Evolutionary conservation across 192 early-diverging fungal genomes (phyloP).

Genomic region (Coemansia sp.): DNA sequence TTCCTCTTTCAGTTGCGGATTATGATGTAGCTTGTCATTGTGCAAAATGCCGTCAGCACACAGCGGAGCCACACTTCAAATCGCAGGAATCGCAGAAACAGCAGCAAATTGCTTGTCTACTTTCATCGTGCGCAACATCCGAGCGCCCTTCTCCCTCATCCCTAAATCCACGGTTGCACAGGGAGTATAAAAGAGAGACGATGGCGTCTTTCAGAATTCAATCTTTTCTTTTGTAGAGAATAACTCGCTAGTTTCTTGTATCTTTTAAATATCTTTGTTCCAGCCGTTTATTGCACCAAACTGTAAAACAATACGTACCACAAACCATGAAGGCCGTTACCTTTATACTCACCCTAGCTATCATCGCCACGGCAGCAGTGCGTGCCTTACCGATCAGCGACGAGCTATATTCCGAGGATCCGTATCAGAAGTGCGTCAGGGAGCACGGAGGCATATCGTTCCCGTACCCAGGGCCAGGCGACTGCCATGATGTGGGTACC

Average conservation of each 20-base stretch:
- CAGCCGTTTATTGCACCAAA: background rate
- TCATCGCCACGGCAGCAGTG: slow-evolving; percentile 10
- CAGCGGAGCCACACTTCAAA: too few relatives aligned
- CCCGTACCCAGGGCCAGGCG: slow-evolving; percentile 42
- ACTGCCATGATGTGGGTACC: slow-evolving; percentile 34
- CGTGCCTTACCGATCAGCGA: slow-evolving; percentile 12
- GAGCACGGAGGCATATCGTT: slow-evolving; percentile 39
- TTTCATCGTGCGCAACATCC: background rate
- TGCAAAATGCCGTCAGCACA: too few relatives aligned
- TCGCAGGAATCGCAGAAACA: too few relatives aligned
- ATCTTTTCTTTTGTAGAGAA: background rate
- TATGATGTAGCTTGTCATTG: too few relatives aligned
- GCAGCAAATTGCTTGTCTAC: background rate
- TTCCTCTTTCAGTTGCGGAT: too few relatives aligned
- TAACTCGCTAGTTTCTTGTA: background rate
- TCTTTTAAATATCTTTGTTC: background rate
- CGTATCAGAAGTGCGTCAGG: slow-evolving; percentile 37
- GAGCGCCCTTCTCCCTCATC: background rate
- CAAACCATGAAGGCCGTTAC: slow-evolving; percentile 18
- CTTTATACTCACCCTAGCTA: slow-evolving; percentile 5
- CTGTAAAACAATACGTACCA: background rate
- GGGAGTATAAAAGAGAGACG: background rate
- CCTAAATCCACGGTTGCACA: background rate
- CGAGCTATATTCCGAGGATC: background rate
- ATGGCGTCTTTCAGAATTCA: background rate